Conservation (phyloP, 78 protist genomes). For the Diacronema lutheri region DNA sequence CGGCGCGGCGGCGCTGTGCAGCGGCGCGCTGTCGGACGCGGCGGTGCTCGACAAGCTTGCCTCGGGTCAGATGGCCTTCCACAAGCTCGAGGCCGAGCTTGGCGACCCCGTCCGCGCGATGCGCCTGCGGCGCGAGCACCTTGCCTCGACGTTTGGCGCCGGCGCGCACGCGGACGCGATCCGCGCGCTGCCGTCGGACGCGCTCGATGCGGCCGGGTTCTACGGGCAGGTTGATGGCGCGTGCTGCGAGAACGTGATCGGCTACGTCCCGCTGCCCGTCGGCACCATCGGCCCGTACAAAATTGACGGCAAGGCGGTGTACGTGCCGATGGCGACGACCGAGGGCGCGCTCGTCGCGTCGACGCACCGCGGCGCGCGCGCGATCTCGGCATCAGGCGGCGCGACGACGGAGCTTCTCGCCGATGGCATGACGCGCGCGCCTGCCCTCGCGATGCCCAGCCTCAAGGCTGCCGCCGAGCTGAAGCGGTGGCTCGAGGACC, state of each 20-base stretch:
- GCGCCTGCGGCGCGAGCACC: constrained; percentile 34
- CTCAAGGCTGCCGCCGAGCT: constrained; percentile 35
- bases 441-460: constrained; percentile 50
- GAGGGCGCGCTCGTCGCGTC: constrained; percentile 84
- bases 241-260: constrained; percentile 84
- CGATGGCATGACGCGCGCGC: constrained; percentile 87
- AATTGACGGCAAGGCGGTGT: constrained; percentile 43
- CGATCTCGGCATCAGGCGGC: constrained; percentile 53
- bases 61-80: constrained; percentile 29
- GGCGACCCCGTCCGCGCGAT: constrained; percentile 67
- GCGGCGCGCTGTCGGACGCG: neutral
- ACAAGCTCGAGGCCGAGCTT: constrained; percentile 52
- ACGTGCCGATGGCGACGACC: constrained; percentile 87
- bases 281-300: constrained; percentile 71
- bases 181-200: neutral
- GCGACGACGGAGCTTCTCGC: neutral
- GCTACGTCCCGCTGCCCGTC: constrained; percentile 82
- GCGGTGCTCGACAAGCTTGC: neutral
- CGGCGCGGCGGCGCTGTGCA: neutral
- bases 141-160: neutral
- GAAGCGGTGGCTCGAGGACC: constrained; percentile 44
- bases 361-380: constrained; percentile 70
- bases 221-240: neutral
- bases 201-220: neutral
- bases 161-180: neutral